Percentiles rank a stretch among this genome's conserved stretches.
These are phyloP conservation scores for Quercus mongolica DNA, from an alignment of 306 rosid species.

Conservation along the genomic window DNA sequence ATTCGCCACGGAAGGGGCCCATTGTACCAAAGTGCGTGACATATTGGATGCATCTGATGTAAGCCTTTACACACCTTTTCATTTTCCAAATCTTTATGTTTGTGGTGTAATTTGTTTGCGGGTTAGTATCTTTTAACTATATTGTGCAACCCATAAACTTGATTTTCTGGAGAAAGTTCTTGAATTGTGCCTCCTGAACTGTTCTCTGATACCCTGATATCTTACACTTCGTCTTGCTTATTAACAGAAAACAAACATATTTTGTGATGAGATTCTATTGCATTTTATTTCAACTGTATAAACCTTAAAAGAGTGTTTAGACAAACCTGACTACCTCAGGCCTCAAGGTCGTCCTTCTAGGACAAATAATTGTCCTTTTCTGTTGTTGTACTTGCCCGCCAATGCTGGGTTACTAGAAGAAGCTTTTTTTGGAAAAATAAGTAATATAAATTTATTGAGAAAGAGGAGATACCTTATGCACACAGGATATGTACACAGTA, in stretches of 20 bases:
- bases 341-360: no score
- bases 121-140: neutral
- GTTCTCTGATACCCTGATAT: neutral
- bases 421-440: no score
- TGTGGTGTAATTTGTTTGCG: neutral
- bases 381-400: neutral
- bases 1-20: constrained; percentile 99
- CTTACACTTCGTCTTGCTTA: neutral
- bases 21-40: constrained; percentile 93
- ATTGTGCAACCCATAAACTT: neutral
- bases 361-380: neutral
- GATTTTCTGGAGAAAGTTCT: neutral
- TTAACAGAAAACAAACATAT: neutral
- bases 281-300: neutral
- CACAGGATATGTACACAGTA: no score
- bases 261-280: neutral
- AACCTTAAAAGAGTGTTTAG: neutral
- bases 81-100: neutral
- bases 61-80: constrained; percentile 29
- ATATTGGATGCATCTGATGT: constrained; percentile 83
- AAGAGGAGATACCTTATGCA: no score
- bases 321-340: no score
- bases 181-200: neutral
- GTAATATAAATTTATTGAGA: no score
- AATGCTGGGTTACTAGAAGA: neutral